Evolutionary conservation across 495 filamentous ascomycete species (phyloP).

Genomic region (Schizothecium vesticola): DNA sequence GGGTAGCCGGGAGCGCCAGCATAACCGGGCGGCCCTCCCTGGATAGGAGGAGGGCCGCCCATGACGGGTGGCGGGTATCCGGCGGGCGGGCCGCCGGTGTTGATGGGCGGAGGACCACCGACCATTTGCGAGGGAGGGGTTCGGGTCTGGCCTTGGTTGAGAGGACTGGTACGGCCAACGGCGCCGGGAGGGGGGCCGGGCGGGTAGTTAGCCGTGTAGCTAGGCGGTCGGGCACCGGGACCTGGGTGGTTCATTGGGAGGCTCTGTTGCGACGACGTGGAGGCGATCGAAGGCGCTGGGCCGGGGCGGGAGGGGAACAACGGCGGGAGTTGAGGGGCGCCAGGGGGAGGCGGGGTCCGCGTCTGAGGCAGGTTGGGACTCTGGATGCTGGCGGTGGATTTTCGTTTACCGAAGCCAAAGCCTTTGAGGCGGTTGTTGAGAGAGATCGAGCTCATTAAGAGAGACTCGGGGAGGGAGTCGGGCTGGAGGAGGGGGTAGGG

Average conservation of each 20-base stretch:
- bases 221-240: slow-evolving; percentile 61
- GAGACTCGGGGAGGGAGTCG: slow-evolving; percentile 18
- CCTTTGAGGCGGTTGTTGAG: slow-evolving; percentile 54
- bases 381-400: slow-evolving; percentile 46
- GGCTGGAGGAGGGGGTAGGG: neutral
- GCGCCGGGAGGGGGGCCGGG: slow-evolving; percentile 45
- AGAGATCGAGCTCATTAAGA: slow-evolving; percentile 53
- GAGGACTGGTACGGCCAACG: slow-evolving; percentile 47
- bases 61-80: slow-evolving; percentile 53
- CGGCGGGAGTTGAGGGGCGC: slow-evolving; percentile 43
- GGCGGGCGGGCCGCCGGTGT: slow-evolving; percentile 52
- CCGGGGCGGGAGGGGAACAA: slow-evolving; percentile 38
- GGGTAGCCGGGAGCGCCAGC: slow-evolving; percentile 37
- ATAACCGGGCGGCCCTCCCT: slow-evolving; percentile 46
- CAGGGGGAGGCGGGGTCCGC: slow-evolving; percentile 32
- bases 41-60: slow-evolving; percentile 45
- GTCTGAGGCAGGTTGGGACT: slow-evolving; percentile 36
- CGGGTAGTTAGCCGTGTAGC: slow-evolving; percentile 57
- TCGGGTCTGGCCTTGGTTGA: slow-evolving; percentile 41
- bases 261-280: slow-evolving; percentile 45
- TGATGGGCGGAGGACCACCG: slow-evolving; percentile 68
- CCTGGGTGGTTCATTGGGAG: slow-evolving; percentile 55
- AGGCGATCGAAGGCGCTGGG: slow-evolving; percentile 37
- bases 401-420: slow-evolving; percentile 54
- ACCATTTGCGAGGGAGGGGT: slow-evolving; percentile 57